Percentiles rank a stretch among this genome's conserved stretches.
Conservation (phyloP, 1,284 basidiomycete genomes). For the Malassezia vespertilionis region DNA sequence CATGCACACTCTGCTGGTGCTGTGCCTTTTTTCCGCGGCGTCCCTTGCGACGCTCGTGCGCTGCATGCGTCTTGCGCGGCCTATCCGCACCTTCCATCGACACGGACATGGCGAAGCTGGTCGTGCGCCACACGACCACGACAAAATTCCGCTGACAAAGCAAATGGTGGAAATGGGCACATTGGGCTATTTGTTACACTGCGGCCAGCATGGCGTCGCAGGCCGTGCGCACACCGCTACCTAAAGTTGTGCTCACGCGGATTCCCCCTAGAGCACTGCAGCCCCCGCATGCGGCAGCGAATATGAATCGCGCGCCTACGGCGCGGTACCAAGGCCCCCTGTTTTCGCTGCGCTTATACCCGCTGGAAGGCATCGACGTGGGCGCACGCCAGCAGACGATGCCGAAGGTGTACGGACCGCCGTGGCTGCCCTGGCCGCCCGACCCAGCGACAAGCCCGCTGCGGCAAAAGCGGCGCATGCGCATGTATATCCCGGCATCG, state of each 20-base stretch:
- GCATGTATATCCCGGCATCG: too few species aligned
- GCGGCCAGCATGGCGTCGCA: neutral
- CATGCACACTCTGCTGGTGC: too few species aligned
- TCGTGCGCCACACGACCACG: too few species aligned
- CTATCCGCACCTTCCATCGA: too few species aligned
- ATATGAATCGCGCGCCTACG: neutral
- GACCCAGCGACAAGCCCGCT: conserved; percentile 5
- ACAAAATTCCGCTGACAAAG: too few species aligned
- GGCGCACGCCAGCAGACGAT: neutral
- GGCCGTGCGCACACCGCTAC: neutral
- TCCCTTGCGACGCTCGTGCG: too few species aligned
- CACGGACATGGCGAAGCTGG: too few species aligned
- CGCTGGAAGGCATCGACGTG: neutral
- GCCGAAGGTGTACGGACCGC: conserved; percentile 8
- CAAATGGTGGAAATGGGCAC: too few species aligned
- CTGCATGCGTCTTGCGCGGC: too few species aligned
- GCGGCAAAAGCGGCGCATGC: conserved; percentile 6
- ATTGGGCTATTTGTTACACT: too few species aligned
- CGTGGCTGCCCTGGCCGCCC: conserved; percentile 17
- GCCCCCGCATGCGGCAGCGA: conserved; percentile 2
- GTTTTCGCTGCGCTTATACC: conserved; percentile 10
- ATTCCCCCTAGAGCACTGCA: conserved; percentile 7
- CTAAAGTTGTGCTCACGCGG: neutral
- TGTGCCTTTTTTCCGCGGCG: too few species aligned
- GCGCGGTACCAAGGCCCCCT: conserved; percentile 1